Evolutionary conservation across 306 rosid genomes (phyloP), one percentile per base, ranked within the genome.

Genomic region (Corylus avellana): DNA sequence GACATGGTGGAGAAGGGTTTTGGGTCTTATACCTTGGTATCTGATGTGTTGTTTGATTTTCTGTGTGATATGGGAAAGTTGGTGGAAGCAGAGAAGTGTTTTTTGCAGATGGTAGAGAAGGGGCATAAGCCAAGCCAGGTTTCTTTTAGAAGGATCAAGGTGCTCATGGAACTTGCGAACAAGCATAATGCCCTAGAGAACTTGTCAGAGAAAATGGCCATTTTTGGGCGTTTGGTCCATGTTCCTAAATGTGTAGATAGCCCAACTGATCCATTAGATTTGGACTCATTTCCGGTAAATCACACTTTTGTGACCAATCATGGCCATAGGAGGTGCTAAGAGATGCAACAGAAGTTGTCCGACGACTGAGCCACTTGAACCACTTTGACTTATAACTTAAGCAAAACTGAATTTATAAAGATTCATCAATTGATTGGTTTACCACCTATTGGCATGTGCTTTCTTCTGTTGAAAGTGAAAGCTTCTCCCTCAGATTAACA

Each of bases 1-100:
- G 95, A 94, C 85, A 94, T 92, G 98, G 79, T 90, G 76, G 91
- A 87, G 80, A 92, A 80, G 89, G 98, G 95, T 54, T 94, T 92
- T 79, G 98, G 97, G 75, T 84, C 97, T 14, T 91, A 80, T 79
- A 80, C 80, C 4, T 83, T 94, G 85, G 95, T 94, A 64, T 92
- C 97, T 77, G 98, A 94, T 83, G 93, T 92, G 75, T 79, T 94
- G 81, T 86, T 94, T 81, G 97, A 90, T 85, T 79, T 94, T 86
- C 95, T 94, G 44, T 92, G 98, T 85, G 94, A 91, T 83, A 11
- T 79, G 87, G 97, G 97, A 27, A 94, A 89, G 83, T 78, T 91
- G 82, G 66, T 27, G 48, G 97, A 94, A 76, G 94, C 92, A 37
- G 97, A 92, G 84, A 90, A 64, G 67, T 94, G 97, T 87, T 92